Percentiles rank a stretch among this genome's conserved stretches.
phyloP scores from a whole-genome alignment of 768 basidiomycete species.

The Vararia minispora region DNA sequence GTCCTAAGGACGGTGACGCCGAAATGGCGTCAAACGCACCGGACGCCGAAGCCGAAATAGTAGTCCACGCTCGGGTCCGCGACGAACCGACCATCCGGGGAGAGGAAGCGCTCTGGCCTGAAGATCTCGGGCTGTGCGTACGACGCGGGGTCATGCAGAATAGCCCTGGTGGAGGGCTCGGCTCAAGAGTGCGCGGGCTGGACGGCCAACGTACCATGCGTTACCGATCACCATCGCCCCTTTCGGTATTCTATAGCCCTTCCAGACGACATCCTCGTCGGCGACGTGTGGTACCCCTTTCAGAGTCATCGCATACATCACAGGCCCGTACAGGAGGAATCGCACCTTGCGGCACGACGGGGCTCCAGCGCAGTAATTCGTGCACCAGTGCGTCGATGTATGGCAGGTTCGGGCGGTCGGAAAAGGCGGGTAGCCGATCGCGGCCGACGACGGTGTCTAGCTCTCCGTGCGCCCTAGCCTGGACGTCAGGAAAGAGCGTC shows the following conservation, averaged over 20 bases:
- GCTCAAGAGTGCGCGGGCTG: background rate
- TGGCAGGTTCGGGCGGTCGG: slow-evolving; percentile 3
- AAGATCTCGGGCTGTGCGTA: slow-evolving; percentile 17
- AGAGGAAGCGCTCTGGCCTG: slow-evolving; percentile 20
- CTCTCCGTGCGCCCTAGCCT: slow-evolving; percentile 3
- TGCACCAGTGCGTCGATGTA: slow-evolving; percentile 7
- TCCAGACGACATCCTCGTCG: slow-evolving; percentile 17
- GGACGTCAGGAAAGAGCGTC: slow-evolving; percentile 2
- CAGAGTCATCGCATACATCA: background rate
- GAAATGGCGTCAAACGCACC: too few relatives aligned
- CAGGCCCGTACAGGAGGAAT: background rate
- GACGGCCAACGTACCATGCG: slow-evolving; percentile 13
- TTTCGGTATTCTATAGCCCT: slow-evolving; percentile 19
- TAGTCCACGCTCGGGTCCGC: too few relatives aligned
- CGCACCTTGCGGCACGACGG: slow-evolving; percentile 1
- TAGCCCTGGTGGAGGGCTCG: slow-evolving; percentile 12
- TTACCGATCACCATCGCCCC: slow-evolving; percentile 19
- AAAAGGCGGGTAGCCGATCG: slow-evolving; percentile 4
- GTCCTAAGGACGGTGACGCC: too few relatives aligned
- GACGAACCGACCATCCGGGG: slow-evolving; percentile 1
- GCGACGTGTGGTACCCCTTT: background rate
- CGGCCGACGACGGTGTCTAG: slow-evolving; percentile 4
- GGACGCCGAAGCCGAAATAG: too few relatives aligned
- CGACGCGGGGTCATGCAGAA: slow-evolving; percentile 17
- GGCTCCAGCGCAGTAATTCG: slow-evolving; percentile 11